Percentiles rank a stretch among this genome's conserved stretches.
These are phyloP conservation scores for Scalesia atractyloides DNA, from an alignment of 129 eudicot genomes.

Conservation along the genomic window DNA sequence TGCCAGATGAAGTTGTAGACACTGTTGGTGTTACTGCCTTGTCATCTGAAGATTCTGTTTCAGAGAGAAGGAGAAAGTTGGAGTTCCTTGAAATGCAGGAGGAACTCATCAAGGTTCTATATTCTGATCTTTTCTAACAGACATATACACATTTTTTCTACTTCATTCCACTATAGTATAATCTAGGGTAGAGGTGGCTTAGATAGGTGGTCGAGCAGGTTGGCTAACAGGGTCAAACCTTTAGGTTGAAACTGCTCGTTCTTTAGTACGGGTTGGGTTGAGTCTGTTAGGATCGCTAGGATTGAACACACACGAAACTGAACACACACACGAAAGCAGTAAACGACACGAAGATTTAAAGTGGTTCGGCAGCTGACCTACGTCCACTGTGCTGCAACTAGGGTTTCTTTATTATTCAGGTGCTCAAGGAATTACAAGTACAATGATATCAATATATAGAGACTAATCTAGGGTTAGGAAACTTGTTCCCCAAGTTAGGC, in stretches of 20 bases:
- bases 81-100: conserved; percentile 99
- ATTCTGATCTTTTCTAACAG: not conserved
- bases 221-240: not conserved
- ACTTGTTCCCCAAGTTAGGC: no score
- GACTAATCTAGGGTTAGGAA: no score
- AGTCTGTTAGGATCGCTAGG: no score
- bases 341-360: no score
- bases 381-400: no score
- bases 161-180: conserved; percentile 3
- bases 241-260: not conserved
- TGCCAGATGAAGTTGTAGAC: conserved; percentile 98
- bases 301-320: no score
- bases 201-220: not conserved
- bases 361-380: no score
- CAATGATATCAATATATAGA: no score
- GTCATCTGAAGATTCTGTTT: conserved; percentile 92
- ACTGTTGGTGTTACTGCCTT: conserved; percentile 82
- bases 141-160: not conserved
- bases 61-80: conserved; percentile 89
- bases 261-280: not conserved
- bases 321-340: no score
- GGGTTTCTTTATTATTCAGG: no score
- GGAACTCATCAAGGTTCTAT: conserved; percentile 84
- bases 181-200: not conserved
- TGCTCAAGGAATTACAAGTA: no score